phyloP scores from a whole-genome alignment of 2,329 filamentous ascomycete genomes.

The Aspergillus thermomutatus region DNA sequence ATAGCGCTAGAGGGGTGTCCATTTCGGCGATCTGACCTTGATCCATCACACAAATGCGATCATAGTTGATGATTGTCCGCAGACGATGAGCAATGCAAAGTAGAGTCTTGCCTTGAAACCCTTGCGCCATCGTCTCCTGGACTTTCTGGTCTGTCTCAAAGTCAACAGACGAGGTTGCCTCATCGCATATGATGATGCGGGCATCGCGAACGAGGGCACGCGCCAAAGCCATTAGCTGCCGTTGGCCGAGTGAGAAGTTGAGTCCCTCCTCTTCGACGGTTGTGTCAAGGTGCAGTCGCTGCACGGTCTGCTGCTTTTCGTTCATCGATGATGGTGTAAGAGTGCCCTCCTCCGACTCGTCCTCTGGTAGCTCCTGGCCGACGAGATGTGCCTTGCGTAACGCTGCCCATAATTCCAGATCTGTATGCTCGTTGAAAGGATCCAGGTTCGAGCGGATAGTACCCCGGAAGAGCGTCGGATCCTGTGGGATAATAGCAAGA shows the following conservation, averaged over 20 bases:
- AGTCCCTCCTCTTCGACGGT: constrained; percentile 89
- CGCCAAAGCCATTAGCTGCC: constrained; percentile 91
- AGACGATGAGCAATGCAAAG: constrained; percentile 87
- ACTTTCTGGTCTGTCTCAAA: constrained; percentile 96
- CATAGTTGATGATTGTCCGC: constrained; percentile 85
- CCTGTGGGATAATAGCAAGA: constrained; percentile 46
- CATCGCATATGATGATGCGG: constrained; percentile 94
- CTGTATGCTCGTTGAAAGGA: constrained; percentile 44
- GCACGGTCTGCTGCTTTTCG: constrained; percentile 40
- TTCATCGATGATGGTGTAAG: constrained; percentile 30
- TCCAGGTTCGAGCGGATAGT: constrained; percentile 45
- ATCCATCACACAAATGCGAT: constrained; percentile 94
- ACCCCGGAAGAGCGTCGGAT: constrained; percentile 44
- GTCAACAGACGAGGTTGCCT: constrained; percentile 89
- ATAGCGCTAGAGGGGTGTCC: constrained; percentile 55
- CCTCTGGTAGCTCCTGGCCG: constrained; percentile 42
- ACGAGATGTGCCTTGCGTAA: constrained; percentile 47
- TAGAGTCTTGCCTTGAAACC: constrained; percentile 79
- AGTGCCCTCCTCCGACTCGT: constrained; percentile 46
- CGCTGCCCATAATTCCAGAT: constrained; percentile 47
- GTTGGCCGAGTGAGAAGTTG: constrained; percentile 92
- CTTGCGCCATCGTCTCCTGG: constrained; percentile 76
- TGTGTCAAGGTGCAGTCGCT: constrained; percentile 60
- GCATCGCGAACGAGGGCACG: constrained; percentile 82
- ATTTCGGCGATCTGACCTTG: constrained; percentile 72